Base-by-base conservation (phyloP, 1,139 yeast species). In the Blastobotrys malaysiensis region DNA sequence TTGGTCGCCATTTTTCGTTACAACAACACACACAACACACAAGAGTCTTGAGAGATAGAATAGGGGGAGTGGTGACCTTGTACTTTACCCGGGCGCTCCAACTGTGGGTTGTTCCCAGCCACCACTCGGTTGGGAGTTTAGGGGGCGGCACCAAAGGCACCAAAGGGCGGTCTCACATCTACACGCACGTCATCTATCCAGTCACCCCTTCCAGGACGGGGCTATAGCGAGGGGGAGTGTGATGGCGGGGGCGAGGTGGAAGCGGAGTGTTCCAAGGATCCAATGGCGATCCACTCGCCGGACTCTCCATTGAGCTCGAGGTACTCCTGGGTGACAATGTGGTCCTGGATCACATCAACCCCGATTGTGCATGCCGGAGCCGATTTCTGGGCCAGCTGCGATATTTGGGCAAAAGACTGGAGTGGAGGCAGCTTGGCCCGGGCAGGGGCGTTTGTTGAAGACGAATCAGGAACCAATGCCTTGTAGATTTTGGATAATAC, bases 251-350 rank as follows among this genome's bases (percentile, higher is more conserved):
- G 39, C 5, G 39, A 31, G 16, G 16, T 13, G 3, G 39, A 31
- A 13, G 39, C 14, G 3, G 39, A 31, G 11, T 31, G 39, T 16
- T 31, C 39, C 16, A 31, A 16, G 13, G 39, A 31, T 7, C 39
- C 39, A 31, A 31, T 31, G 39, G 39, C 39, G 11, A 31, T 68
- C 74, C 74, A 71, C 55, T 71, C 74, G 6, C 69, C 69, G 1
- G 68, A 62, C 21, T 64, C 66, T 13, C 73, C 73, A 53, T 68
- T 66, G 48, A 69, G 59, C 48, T 67, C 73, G 24, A 65, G 57
- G 45, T 69, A 69, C 24, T 65, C 62, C 46, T 63, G 65, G 11
- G 65, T 64, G 46, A 69, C 61, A 43, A 71, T 63, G 55, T 64
- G 61, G 58, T 69, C 72, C 45, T 63, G 64, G 43, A 70, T 56